A percentile compares a stretch with the other conserved stretches of the same genome.
Conservation (phyloP, 116 monocot genomes). For the Thalassia testudinum region DNA sequence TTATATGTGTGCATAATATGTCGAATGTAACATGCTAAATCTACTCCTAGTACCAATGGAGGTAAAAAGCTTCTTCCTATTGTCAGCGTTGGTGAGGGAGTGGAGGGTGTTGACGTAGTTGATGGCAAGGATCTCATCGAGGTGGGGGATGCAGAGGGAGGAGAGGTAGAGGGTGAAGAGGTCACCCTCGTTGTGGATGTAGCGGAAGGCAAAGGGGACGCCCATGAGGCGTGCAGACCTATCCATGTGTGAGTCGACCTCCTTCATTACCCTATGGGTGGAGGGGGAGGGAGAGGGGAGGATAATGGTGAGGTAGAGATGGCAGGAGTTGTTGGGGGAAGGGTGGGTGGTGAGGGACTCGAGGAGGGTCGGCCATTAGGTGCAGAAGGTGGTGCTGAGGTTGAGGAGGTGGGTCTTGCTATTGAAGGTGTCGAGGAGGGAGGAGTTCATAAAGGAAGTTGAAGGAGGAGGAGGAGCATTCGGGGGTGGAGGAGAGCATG, state of each 20-base stretch:
- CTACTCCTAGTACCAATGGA: no score
- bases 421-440: slow-evolving; percentile 60
- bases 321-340: slow-evolving; percentile 68
- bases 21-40: no score
- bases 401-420: slow-evolving; percentile 59
- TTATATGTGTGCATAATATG: no score
- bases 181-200: slow-evolving; percentile 32
- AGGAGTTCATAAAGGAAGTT: slow-evolving; percentile 64
- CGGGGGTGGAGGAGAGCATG: slow-evolving; percentile 48
- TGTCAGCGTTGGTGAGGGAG: slow-evolving; percentile 28
- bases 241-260: slow-evolving; percentile 83
- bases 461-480: slow-evolving; percentile 57
- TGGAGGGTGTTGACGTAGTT: slow-evolving; percentile 76
- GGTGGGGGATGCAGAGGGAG: slow-evolving; percentile 9
- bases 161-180: slow-evolving; percentile 55
- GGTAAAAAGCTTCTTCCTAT: no score
- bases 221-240: slow-evolving; percentile 94
- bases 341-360: slow-evolving; percentile 76
- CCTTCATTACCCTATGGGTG: slow-evolving; percentile 73
- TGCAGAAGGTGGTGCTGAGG: slow-evolving; percentile 92
- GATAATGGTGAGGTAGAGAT: not conserved
- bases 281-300: not conserved
- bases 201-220: slow-evolving; percentile 75
- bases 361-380: slow-evolving; percentile 88
- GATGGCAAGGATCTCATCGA: slow-evolving; percentile 45